Conservation (phyloP, 441 rosid genomes). For the Adansonia madagascariensis region DNA sequence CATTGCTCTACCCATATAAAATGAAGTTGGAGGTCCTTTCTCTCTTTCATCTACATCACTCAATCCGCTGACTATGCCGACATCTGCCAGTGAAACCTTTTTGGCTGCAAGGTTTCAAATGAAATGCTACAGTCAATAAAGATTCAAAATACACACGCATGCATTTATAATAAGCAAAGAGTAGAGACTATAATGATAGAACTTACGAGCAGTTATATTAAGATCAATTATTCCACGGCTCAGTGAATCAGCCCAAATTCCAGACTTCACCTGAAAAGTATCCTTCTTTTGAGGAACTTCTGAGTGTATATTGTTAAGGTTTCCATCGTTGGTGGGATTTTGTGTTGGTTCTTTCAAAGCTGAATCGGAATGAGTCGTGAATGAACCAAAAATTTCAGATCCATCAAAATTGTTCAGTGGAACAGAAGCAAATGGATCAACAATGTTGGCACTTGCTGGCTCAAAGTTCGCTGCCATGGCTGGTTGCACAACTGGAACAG, state of each 20-base stretch:
- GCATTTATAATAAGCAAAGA: neutral
- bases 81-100: constrained; percentile 83
- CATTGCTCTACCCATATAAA: constrained; percentile 89
- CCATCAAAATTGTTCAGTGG: constrained; percentile 79
- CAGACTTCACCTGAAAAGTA: constrained; percentile 81
- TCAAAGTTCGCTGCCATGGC: constrained; percentile 46
- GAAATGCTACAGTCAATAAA: neutral
- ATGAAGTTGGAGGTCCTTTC: constrained; percentile 61
- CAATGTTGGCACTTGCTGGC: constrained; percentile 40
- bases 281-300: constrained; percentile 61
- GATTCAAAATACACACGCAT: neutral
- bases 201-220: constrained; percentile 94
- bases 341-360: constrained; percentile 48
- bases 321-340: constrained; percentile 41
- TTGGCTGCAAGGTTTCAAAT: constrained; percentile 68
- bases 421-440: constrained; percentile 91
- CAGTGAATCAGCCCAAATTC: constrained; percentile 94
- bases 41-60: constrained; percentile 63
- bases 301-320: constrained; percentile 43
- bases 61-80: constrained; percentile 72
- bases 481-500: constrained; percentile 54
- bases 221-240: constrained; percentile 98
- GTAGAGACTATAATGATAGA: neutral
- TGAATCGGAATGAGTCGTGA: constrained; percentile 59
- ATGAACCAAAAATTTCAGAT: constrained; percentile 83